Evolutionary conservation across 2,329 filamentous ascomycete species (phyloP).

Genomic region (Balansia obtecta): DNA sequence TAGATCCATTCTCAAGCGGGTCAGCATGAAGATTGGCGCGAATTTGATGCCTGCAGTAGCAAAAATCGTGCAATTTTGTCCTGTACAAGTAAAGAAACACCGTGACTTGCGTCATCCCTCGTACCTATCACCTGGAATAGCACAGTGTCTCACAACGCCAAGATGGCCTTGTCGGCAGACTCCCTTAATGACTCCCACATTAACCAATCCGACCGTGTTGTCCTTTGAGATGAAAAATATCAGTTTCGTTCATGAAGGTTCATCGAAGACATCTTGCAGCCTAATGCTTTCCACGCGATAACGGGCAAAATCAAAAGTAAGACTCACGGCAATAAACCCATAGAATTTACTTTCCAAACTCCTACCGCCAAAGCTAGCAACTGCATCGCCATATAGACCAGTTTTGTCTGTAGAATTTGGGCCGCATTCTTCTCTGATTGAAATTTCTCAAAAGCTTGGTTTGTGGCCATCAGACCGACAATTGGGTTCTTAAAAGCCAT

Average conservation of each 20-base stretch:
- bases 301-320: neutral
- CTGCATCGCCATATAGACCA: conserved; percentile 81
- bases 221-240: conserved; percentile 36
- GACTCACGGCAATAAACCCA: conserved; percentile 84
- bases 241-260: neutral
- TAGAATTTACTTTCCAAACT: conserved; percentile 91
- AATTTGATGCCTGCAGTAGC: neutral
- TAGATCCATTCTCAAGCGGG: neutral
- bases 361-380: conserved; percentile 71
- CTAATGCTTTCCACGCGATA: too few relatives aligned
- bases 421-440: conserved; percentile 67
- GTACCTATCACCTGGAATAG: neutral
- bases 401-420: conserved; percentile 71
- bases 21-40: neutral
- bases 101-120: neutral
- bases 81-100: neutral
- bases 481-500: conserved; percentile 98
- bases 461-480: conserved; percentile 69
- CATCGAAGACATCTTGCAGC: too few relatives aligned
- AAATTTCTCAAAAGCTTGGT: conserved; percentile 81
- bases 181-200: conserved; percentile 79
- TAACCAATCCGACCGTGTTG: conserved; percentile 92
- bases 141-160: conserved; percentile 25
- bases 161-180: conserved; percentile 52
- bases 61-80: neutral